Evolutionary conservation across 768 basidiomycete species (phyloP).

Genomic region (Tulasnella sp.): DNA sequence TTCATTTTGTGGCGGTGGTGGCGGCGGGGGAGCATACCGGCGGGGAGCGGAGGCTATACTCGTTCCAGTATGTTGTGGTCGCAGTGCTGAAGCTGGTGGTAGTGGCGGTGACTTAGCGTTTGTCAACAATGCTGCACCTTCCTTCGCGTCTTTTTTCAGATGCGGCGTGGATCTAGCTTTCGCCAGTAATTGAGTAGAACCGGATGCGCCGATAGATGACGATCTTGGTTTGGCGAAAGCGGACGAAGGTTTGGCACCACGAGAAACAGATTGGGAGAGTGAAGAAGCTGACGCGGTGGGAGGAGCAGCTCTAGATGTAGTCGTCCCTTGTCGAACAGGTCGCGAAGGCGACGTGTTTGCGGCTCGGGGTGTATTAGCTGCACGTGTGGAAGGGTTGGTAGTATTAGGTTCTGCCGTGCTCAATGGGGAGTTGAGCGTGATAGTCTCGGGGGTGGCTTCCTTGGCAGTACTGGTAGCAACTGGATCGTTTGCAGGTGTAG

Average conservation of each 20-base stretch:
- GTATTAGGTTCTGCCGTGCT: background rate
- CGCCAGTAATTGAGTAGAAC: background rate
- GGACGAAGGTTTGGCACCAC: background rate
- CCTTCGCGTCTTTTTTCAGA: background rate
- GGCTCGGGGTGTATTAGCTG: too few species aligned
- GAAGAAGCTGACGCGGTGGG: constrained; percentile 28
- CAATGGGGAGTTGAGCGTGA: too few species aligned
- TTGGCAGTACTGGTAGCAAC: constrained; percentile 16
- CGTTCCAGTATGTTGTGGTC: constrained; percentile 35
- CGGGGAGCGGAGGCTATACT: constrained; percentile 31
- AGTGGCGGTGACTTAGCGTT: background rate
- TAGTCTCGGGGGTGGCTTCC: too few species aligned
- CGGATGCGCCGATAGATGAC: background rate
- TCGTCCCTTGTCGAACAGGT: too few species aligned
- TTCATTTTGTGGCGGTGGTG: constrained; percentile 17
- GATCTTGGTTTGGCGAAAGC: background rate
- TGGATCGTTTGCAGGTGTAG: constrained; percentile 15
- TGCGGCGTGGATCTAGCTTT: constrained; percentile 5
- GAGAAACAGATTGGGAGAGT: constrained; percentile 19
- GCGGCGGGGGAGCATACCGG: constrained; percentile 14
- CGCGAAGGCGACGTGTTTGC: too few species aligned
- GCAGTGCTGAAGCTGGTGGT: constrained; percentile 22
- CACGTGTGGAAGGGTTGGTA: too few species aligned
- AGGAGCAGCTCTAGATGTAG: constrained; percentile 21
- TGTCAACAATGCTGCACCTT: background rate